phyloP scores from a whole-genome alignment of 2,329 filamentous ascomycete genomes.

The Hysterium pulicare region DNA sequence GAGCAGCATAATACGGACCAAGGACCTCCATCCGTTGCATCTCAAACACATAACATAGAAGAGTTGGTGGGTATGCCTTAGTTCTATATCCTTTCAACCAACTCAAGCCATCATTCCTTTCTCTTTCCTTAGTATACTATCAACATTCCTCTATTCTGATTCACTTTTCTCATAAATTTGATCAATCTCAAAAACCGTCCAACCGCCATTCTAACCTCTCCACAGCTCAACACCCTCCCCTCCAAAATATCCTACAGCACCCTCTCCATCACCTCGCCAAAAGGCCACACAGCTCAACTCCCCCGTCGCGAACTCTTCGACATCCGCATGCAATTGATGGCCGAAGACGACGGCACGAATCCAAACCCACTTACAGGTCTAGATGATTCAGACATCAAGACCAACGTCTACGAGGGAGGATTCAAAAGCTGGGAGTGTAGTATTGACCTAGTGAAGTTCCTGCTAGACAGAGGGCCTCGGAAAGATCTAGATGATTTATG shows the following conservation, averaged over 20 bases:
- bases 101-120: not conserved
- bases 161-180: slow-evolving; percentile 1
- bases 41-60: slow-evolving; percentile 43
- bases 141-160: too few relatives aligned
- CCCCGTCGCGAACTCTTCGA: slow-evolving; percentile 79
- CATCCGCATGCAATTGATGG: slow-evolving; percentile 76
- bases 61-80: slow-evolving; percentile 43
- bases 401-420: slow-evolving; percentile 79
- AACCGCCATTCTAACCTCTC: not conserved
- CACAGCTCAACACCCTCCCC: slow-evolving; percentile 58
- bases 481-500: slow-evolving; percentile 50
- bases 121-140: too few relatives aligned
- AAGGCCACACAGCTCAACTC: slow-evolving; percentile 53
- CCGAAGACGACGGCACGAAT: slow-evolving; percentile 52
- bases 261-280: slow-evolving; percentile 59
- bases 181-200: not conserved
- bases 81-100: not conserved
- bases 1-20: slow-evolving; percentile 6
- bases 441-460: slow-evolving; percentile 69
- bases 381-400: slow-evolving; percentile 70
- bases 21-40: slow-evolving; percentile 31
- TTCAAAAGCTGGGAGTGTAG: slow-evolving; percentile 92
- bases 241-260: slow-evolving; percentile 70
- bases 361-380: slow-evolving; percentile 38
- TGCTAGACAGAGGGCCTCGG: slow-evolving; percentile 47